Base-by-base conservation (phyloP, 2,329 filamentous ascomycete genomes). In the Stromatinia cepivora region DNA sequence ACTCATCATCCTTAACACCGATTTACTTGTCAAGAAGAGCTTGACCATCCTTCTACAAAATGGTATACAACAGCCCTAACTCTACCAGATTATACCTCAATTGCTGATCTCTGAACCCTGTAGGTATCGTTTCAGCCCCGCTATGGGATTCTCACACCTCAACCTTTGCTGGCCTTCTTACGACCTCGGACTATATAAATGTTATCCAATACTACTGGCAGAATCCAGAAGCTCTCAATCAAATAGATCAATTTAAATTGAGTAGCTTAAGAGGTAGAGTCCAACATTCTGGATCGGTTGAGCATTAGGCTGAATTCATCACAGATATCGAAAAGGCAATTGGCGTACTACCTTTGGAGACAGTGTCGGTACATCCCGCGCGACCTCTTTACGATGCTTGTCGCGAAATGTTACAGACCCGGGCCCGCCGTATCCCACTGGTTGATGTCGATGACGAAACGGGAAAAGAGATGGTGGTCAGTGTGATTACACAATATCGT, bases 151-250 rank as follows among this genome's bases (percentile, higher is more conserved):
- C 94, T 36, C 90, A 92, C 73, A 92, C 90, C 5, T 97, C 94
- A 36, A 93, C 91, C 48, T 99, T 98, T 80, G 95, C 94, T 53
- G 95, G 95, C 52, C 87, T 99, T 62, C 85, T 99, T 73, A 99
- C 95, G 39, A 95, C 93, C 72, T 97, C 93, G 71, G 95, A 99
- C 81, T 99, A 95, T 80, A 96, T 99, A 82, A 99, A 99, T 78
- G 91, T 99, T 69, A 97, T 99, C 53, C 94, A 98, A 80, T 99
- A 99, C 81, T 98, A 99, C 84, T 97, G 93, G 85, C 94, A 98
- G 81, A 96, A 95, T 76, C 95, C 94, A 3, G 92, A 97, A 74
- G 91, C 94, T 70, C 87, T 98, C 71, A 88, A 90, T 73, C 90
- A 94, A 78, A 92, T 99, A 76, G 95, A 98, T 74, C 92, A 97